Percentiles rank a stretch among this genome's conserved stretches.
These are phyloP conservation scores for Coprinopsis strossmayeri DNA, from an alignment of 768 basidiomycete species.

Conservation along the genomic window DNA sequence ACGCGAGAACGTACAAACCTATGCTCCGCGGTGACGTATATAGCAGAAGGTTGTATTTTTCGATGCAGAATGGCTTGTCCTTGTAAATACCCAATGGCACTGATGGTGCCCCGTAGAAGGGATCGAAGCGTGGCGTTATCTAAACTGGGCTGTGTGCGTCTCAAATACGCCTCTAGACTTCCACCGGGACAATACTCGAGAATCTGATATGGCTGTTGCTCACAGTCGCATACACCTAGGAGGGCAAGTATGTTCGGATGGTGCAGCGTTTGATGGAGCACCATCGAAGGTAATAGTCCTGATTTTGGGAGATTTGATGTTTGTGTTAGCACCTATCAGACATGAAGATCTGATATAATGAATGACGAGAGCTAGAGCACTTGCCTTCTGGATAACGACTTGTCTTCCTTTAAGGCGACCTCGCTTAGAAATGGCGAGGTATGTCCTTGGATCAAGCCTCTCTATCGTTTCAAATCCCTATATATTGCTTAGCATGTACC, in stretches of 20 bases:
- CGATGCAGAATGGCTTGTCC: slow-evolving; percentile 38
- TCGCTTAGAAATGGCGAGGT: slow-evolving; percentile 1
- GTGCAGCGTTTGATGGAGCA: slow-evolving; percentile 35
- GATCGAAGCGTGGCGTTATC: slow-evolving; percentile 30
- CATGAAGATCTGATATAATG: too few species aligned
- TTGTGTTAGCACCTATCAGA: too few species aligned
- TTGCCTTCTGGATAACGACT: slow-evolving; percentile 3
- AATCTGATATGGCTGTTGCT: slow-evolving; percentile 28
- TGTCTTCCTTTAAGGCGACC: slow-evolving; percentile 5
- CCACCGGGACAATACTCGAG: slow-evolving; percentile 41
- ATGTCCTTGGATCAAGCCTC: neutral
- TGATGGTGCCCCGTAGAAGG: slow-evolving; percentile 31
- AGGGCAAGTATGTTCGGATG: slow-evolving; percentile 46
- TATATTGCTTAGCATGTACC: too few species aligned
- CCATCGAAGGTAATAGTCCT: too few species aligned
- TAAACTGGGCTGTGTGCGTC: slow-evolving; percentile 13
- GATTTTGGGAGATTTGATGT: too few species aligned
- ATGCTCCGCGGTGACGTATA: slow-evolving; percentile 33
- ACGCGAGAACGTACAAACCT: slow-evolving; percentile 28
- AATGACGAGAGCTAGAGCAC: neutral
- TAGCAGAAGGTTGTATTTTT: slow-evolving; percentile 30
- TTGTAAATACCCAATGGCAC: slow-evolving; percentile 37
- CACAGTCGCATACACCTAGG: slow-evolving; percentile 31
- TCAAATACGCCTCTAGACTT: slow-evolving; percentile 26
- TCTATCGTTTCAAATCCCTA: neutral